Percentiles rank a stretch among this genome's conserved stretches.
phyloP scores from a whole-genome alignment of 2,329 filamentous ascomycete species.

The Pyricularia sp. region DNA sequence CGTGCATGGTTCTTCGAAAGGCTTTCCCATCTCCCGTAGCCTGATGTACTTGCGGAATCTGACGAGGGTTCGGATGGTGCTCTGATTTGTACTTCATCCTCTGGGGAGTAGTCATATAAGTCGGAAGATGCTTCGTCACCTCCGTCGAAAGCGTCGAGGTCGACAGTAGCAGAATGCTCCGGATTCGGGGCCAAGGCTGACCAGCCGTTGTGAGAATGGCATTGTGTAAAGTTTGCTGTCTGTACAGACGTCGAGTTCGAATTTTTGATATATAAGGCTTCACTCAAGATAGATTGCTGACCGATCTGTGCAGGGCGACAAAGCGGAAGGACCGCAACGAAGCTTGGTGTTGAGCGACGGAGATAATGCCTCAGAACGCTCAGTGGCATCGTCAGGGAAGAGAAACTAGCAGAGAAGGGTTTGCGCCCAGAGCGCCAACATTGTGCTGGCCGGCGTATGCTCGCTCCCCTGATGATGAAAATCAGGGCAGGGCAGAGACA shows the following conservation, averaged over 20 bases:
- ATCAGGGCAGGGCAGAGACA: neutral
- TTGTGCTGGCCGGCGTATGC: neutral
- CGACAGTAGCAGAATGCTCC: neutral
- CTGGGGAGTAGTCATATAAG: neutral
- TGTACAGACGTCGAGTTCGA: neutral
- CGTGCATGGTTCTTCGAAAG: slow-evolving; percentile 14
- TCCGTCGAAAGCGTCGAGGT: neutral
- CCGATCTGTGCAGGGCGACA: neutral
- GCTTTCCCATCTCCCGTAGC: slow-evolving; percentile 14
- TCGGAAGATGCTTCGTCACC: neutral
- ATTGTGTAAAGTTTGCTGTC: neutral
- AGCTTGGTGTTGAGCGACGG: neutral
- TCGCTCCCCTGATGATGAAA: neutral
- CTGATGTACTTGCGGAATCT: neutral
- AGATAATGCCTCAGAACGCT: neutral
- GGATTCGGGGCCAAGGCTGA: neutral
- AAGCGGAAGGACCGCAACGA: neutral
- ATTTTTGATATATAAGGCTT: neutral
- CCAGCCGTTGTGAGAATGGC: neutral
- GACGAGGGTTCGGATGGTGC: neutral
- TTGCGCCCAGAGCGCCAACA: neutral
- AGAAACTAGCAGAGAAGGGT: neutral
- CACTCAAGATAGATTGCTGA: neutral
- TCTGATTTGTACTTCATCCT: neutral
- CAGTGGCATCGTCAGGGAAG: neutral